These are phyloP conservation scores for Isatis tinctoria DNA, from an alignment of 345 rosid species.

Conservation along the genomic window DNA sequence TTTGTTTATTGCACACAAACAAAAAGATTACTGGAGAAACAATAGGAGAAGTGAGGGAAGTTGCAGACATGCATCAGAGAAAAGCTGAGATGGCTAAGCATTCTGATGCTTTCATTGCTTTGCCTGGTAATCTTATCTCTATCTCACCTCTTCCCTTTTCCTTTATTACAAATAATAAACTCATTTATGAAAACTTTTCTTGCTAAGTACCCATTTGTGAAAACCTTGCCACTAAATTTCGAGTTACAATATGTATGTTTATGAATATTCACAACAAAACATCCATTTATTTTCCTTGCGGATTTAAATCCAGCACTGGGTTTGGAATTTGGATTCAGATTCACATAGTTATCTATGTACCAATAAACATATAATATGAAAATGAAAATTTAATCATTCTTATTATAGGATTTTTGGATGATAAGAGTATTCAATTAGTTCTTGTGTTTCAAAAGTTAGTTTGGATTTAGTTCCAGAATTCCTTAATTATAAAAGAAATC, in stretches of 20 bases:
- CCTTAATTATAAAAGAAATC: not conserved
- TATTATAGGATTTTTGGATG: not conserved
- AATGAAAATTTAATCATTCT: not conserved
- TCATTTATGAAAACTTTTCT: not conserved
- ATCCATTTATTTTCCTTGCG: not conserved
- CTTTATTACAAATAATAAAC: not conserved
- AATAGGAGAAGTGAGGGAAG: conserved; percentile 39
- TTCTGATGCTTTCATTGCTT: conserved; percentile 52
- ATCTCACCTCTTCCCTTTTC: not conserved
- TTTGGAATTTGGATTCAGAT: not conserved
- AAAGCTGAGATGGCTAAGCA: conserved; percentile 56
- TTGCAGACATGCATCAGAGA: conserved; percentile 55
- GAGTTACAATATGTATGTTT: not conserved
- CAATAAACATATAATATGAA: not conserved
- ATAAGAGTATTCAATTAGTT: not conserved
- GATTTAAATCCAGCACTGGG: not conserved
- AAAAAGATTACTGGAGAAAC: conserved; percentile 42
- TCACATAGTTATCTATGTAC: not conserved
- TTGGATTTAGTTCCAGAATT: not conserved
- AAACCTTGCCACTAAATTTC: not conserved
- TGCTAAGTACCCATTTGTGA: not conserved
- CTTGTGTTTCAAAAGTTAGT: not conserved
- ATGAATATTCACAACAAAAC: not conserved
- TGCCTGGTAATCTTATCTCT: conserved; percentile 34
- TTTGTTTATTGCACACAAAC: not conserved